A percentile compares a stretch with the other conserved stretches of the same genome.
Evolutionary conservation across 108 stramenopile species (phyloP).

Genomic region (Cafeteria roenbergensis): DNA sequence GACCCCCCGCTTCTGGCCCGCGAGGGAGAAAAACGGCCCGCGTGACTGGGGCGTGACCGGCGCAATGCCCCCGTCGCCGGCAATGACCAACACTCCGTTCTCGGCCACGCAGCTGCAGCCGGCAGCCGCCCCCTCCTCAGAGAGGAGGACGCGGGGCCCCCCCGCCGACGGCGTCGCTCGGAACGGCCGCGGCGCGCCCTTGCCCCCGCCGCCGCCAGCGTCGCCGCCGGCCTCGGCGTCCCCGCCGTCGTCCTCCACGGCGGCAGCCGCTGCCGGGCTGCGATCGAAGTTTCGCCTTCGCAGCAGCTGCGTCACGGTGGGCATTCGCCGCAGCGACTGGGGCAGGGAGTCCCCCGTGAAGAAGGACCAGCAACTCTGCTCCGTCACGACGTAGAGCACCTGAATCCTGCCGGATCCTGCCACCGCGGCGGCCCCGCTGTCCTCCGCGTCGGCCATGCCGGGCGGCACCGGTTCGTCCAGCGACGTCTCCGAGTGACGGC

Average conservation of each 20-base stretch:
- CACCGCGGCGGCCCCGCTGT: not conserved
- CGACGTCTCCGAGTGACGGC: not conserved
- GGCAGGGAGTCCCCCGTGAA: slow-evolving; percentile 2
- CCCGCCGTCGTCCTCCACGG: too few species aligned
- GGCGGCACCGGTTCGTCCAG: slow-evolving; percentile 1
- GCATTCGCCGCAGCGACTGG: slow-evolving; percentile 6
- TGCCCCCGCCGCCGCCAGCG: not conserved
- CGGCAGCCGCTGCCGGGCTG: too few species aligned
- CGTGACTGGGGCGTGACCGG: slow-evolving; percentile 31
- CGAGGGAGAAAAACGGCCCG: slow-evolving; percentile 29
- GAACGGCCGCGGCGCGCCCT: not conserved
- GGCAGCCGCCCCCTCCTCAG: too few species aligned
- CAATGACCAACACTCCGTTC: slow-evolving; percentile 28
- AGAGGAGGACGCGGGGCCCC: too few species aligned
- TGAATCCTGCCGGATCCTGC: not conserved
- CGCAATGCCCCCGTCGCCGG: slow-evolving; percentile 28
- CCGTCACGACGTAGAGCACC: not conserved
- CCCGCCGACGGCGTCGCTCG: not conserved
- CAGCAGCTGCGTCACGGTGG: slow-evolving; percentile 3
- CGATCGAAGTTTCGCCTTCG: not conserved
- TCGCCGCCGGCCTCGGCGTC: too few species aligned
- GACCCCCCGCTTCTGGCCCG: slow-evolving; percentile 24
- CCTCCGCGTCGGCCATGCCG: not conserved
- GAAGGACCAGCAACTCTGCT: not conserved
- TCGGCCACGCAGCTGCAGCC: too few species aligned